These are phyloP conservation scores for Coniella lustricola DNA, from an alignment of 2,329 filamentous ascomycete species.

Conservation along the genomic window DNA sequence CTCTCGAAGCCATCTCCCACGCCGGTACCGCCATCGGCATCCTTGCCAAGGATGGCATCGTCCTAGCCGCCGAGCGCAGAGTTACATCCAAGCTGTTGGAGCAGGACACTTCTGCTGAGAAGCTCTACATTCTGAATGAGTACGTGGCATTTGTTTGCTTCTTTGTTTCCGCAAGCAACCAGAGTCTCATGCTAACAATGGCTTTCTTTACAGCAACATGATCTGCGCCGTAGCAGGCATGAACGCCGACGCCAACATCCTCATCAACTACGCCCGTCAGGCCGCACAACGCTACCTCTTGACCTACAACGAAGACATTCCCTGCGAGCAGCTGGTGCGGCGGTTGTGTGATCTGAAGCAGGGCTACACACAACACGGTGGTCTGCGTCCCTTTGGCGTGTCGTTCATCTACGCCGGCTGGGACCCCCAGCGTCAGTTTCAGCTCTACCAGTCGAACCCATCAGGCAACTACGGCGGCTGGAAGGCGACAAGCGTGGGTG, in stretches of 20 bases:
- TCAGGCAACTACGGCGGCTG: conserved; percentile 98
- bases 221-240: conserved; percentile 98
- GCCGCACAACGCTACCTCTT: conserved; percentile 94
- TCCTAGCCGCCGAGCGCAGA: conserved; percentile 95
- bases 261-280: conserved; percentile 99
- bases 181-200: conserved; percentile 12
- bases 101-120: conserved; percentile 99
- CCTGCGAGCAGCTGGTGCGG: conserved; percentile 96
- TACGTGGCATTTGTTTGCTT: conserved; percentile 40
- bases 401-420: conserved; percentile 99
- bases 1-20: conserved; percentile 96
- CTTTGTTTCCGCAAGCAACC: background rate
- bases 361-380: conserved; percentile 98
- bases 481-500: conserved; percentile 97
- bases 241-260: conserved; percentile 99
- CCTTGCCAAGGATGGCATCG: conserved; percentile 95
- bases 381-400: conserved; percentile 94
- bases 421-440: conserved; percentile 93
- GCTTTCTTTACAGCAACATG: conserved; percentile 70
- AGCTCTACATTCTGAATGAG: conserved; percentile 99
- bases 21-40: conserved; percentile 96
- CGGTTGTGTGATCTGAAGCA: conserved; percentile 97
- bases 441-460: conserved; percentile 98
- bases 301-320: conserved; percentile 99
- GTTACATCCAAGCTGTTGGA: conserved; percentile 98